phyloP scores from a whole-genome alignment of 2,329 filamentous ascomycete species.

The Verticillium isaacii region DNA sequence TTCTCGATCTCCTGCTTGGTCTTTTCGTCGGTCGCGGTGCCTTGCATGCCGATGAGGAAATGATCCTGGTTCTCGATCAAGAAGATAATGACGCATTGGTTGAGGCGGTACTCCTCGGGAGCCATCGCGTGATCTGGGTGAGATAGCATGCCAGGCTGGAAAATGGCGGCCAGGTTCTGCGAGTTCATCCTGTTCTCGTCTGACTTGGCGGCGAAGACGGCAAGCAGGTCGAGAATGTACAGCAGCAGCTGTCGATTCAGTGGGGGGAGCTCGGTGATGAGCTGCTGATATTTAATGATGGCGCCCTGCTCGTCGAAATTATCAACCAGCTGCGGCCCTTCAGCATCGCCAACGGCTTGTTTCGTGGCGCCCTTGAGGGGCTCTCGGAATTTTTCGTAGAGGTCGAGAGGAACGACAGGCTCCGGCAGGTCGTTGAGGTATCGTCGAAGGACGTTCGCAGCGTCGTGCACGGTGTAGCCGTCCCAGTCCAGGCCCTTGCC shows the following conservation, averaged over 20 bases:
- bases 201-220: conserved; percentile 94
- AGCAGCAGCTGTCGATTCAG: conserved; percentile 90
- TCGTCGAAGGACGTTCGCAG: conserved; percentile 88
- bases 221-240: conserved; percentile 92
- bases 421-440: conserved; percentile 97
- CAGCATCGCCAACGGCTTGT: conserved; percentile 67
- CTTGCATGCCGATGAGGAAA: conserved; percentile 97
- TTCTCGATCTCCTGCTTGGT: conserved; percentile 62
- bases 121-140: conserved; percentile 95
- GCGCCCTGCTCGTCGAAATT: conserved; percentile 60
- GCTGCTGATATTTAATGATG: conserved; percentile 76
- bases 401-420: conserved; percentile 88
- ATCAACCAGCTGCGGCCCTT: conserved; percentile 65
- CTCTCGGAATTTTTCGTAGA: conserved; percentile 87
- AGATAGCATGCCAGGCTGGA: conserved; percentile 92
- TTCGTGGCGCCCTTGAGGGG: conserved; percentile 69
- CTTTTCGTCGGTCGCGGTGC: conserved; percentile 91
- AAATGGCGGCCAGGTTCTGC: conserved; percentile 91
- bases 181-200: conserved; percentile 97
- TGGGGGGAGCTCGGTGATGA: conserved; percentile 90
- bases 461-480: conserved; percentile 97
- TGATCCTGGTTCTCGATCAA: conserved; percentile 98
- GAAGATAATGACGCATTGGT: conserved; percentile 96
- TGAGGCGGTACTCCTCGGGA: conserved; percentile 87
- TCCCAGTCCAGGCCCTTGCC: conserved; percentile 97